Base-by-base conservation (phyloP, 306 rosid species). In the Quercus variabilis region DNA sequence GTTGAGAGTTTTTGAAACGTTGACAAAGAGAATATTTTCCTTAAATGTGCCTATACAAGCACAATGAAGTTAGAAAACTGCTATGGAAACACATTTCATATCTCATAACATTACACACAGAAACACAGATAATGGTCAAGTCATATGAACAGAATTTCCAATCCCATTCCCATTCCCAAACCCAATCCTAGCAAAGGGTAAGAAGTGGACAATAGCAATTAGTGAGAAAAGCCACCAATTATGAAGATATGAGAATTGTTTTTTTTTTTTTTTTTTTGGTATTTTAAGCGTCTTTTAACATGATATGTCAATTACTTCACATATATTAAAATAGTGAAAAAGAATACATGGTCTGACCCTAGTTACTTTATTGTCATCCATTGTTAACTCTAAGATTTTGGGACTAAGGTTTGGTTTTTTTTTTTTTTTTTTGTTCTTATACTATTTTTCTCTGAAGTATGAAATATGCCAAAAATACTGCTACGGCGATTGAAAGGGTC, bases 1-100 rank as follows among this genome's bases (percentile, higher is more conserved):
- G 68, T 68, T 65, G 30, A 60, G 84, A 0, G 62, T 67, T 33
- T 84, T 79, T 10, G 91, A 79, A 75, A 90, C 74, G 18, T 67
- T 69, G 46, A 85, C 62, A 57, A 88, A 92, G 19, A 88, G 35
- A 38, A 88, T 88, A 41, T 85, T 83, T 30, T 57, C 6, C 75
- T n/a, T 30, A 79, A 87, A 91, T 74, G 74, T 89, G 51, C 73
- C 86, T 83, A 31, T 49, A 15, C 55, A 83, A 23, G 28, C 5
- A 57, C 25, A 15, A 10, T 12, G 71, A 4, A 38, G 23, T 64
- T 17, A 55, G 65, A 52, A 69, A 71, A 26, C 57, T 19, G 35
- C 28, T 17, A 78, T 17, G 19, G 18, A n/a, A 17, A 69, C 54
- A 12, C 54, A 12, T 12, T 49, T 52, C 10, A 31, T 5, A 25